A percentile compares a stretch with the other conserved stretches of the same genome.
Conservation (phyloP, 2,329 filamentous ascomycete genomes). For the Zasmidium cellare region DNA sequence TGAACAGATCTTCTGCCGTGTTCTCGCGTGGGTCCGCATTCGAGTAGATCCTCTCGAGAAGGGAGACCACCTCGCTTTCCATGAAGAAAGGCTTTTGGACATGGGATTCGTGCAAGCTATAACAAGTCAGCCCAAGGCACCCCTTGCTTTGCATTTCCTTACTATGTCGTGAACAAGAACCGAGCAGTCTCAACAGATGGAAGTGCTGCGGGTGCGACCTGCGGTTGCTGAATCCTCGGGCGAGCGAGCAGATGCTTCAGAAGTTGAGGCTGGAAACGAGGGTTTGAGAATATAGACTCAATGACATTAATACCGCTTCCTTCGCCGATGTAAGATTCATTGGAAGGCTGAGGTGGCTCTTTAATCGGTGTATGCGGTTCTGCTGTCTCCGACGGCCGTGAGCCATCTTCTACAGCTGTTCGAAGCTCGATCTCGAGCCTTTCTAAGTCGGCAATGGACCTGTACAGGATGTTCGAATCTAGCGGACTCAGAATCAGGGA, state of each 20-base stretch:
- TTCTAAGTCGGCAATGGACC: constrained; percentile 15
- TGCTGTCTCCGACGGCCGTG: background rate
- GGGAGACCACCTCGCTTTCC: constrained; percentile 4
- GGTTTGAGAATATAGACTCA: constrained; percentile 9
- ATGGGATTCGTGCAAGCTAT: constrained; percentile 15
- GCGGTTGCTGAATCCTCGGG: constrained; percentile 9
- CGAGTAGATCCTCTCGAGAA: constrained; percentile 10
- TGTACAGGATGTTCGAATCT: background rate
- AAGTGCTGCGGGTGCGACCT: constrained; percentile 8
- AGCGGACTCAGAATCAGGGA: background rate
- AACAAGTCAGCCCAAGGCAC: background rate
- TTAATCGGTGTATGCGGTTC: too few relatives aligned
- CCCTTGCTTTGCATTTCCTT: background rate
- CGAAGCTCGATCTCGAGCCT: constrained; percentile 11
- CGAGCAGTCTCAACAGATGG: constrained; percentile 4
- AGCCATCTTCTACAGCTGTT: background rate
- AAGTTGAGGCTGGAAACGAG: constrained; percentile 7
- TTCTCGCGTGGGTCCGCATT: constrained; percentile 11
- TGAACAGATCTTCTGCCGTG: constrained; percentile 34
- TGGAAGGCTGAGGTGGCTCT: background rate
- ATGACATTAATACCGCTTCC: constrained; percentile 11
- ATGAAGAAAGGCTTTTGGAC: constrained; percentile 15
- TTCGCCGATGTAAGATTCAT: constrained; percentile 9
- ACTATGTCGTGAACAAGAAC: constrained; percentile 5
- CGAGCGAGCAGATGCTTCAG: constrained; percentile 8